Percentiles rank a stretch among this genome's conserved stretches.
Evolutionary conservation across 768 basidiomycete species (phyloP).

Genomic region (Chalciporus chontae): DNA sequence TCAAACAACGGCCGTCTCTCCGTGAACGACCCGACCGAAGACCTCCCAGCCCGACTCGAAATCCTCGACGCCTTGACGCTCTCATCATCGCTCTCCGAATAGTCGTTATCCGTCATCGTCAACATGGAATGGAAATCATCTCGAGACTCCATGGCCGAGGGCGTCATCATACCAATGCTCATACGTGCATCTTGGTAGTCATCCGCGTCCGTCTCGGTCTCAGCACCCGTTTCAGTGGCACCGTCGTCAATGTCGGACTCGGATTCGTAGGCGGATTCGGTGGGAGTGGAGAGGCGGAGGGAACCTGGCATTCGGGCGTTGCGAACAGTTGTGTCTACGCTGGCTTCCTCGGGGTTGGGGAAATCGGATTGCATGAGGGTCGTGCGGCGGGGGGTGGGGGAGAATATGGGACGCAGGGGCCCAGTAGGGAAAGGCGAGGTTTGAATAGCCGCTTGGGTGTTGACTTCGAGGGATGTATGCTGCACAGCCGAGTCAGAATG

Average conservation of each 20-base stretch:
- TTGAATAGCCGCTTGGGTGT: conserved; percentile 36
- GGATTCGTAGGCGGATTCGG: conserved; percentile 39
- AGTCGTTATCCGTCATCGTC: conserved; percentile 67
- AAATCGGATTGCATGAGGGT: conserved; percentile 50
- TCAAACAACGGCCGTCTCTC: conserved; percentile 8
- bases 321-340: conserved; percentile 33
- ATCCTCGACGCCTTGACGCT: conserved; percentile 70
- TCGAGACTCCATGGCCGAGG: conserved; percentile 61
- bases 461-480: conserved; percentile 32
- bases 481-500: conserved; percentile 48
- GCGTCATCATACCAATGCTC: conserved; percentile 57
- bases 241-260: conserved; percentile 42
- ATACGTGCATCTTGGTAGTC: conserved; percentile 78
- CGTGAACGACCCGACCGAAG: conserved; percentile 22
- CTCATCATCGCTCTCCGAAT: conserved; percentile 58
- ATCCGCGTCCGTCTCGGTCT: conserved; percentile 64
- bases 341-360: conserved; percentile 37
- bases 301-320: conserved; percentile 19
- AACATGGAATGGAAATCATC: conserved; percentile 77
- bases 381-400: conserved; percentile 33
- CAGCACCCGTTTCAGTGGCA: conserved; percentile 61
- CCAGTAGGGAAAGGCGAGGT: conserved; percentile 31
- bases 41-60: conserved; percentile 29
- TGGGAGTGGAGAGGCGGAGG: conserved; percentile 12
- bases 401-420: conserved; percentile 19